Conservation (phyloP, 2,329 filamentous ascomycete species). For the Pyricularia sp. region DNA sequence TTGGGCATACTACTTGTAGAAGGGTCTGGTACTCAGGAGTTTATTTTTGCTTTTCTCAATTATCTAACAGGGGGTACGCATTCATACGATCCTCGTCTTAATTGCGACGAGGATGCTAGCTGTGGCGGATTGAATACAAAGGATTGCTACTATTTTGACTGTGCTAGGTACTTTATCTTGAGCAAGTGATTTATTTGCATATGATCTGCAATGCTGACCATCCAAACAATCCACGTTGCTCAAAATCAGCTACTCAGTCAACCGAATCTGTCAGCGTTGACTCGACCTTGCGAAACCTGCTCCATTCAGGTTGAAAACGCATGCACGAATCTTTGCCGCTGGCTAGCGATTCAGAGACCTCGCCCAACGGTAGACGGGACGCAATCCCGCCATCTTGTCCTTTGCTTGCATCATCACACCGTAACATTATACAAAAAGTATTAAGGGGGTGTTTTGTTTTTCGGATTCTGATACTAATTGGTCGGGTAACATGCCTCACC, state of each 20-base stretch:
- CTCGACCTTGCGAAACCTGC: not conserved
- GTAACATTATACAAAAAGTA: not conserved
- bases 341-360: not conserved
- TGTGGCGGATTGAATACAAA: not conserved
- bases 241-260: not conserved
- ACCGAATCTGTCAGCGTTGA: not conserved
- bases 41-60: not conserved
- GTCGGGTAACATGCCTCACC: not conserved
- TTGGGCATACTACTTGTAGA: not conserved
- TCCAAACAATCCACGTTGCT: not conserved
- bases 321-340: not conserved
- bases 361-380: not conserved
- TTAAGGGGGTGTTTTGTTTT: not conserved
- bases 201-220: not conserved
- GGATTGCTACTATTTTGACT: not conserved
- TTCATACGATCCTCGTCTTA: not conserved
- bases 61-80: too few species aligned
- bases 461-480: not conserved
- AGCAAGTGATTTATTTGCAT: not conserved
- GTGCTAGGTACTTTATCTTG: too few species aligned
- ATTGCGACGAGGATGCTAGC: not conserved
- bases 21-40: not conserved
- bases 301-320: not conserved
- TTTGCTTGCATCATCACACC: not conserved
- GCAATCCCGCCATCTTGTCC: not conserved